These are phyloP conservation scores for Trichoderma arundinaceum DNA, from an alignment of 2,329 filamentous ascomycete genomes.

Conservation along the genomic window DNA sequence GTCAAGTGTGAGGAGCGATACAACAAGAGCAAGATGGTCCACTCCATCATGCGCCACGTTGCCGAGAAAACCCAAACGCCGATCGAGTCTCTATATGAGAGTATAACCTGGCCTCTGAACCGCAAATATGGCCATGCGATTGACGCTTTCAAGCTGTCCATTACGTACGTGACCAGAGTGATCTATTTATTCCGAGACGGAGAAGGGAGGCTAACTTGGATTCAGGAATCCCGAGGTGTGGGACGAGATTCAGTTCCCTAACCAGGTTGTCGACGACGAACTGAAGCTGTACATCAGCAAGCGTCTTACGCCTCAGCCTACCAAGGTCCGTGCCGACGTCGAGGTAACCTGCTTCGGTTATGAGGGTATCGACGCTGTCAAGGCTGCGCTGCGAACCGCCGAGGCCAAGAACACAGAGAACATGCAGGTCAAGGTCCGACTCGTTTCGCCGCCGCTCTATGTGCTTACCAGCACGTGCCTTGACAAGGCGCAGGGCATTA, in stretches of 20 bases:
- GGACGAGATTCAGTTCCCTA: constrained; percentile 90
- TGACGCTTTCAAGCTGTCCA: constrained; percentile 98
- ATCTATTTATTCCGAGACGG: neutral
- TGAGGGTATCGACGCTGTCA: constrained; percentile 98
- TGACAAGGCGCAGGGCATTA: constrained; percentile 88
- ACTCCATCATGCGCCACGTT: constrained; percentile 98
- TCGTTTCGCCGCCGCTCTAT: constrained; percentile 96
- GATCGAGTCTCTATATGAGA: constrained; percentile 94
- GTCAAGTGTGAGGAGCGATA: constrained; percentile 98
- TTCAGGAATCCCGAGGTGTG: constrained; percentile 89
- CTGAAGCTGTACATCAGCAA: constrained; percentile 95
- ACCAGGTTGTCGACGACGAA: constrained; percentile 82
- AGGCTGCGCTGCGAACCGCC: constrained; percentile 86
- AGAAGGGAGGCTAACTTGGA: constrained; percentile 32
- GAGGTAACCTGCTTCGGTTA: constrained; percentile 96
- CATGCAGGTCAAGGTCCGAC: constrained; percentile 95
- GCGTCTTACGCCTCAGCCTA: constrained; percentile 96
- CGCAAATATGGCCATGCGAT: constrained; percentile 96
- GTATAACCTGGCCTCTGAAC: constrained; percentile 95
- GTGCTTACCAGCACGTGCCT: constrained; percentile 94
- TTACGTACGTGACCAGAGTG: constrained; percentile 69
- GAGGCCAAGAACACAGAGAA: constrained; percentile 92
- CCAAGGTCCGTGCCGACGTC: constrained; percentile 96
- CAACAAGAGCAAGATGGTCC: constrained; percentile 99
- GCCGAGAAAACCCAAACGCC: constrained; percentile 94